These are phyloP conservation scores for Phtheirospermum japonicum DNA, from an alignment of 257 asterid genomes.

Conservation along the genomic window DNA sequence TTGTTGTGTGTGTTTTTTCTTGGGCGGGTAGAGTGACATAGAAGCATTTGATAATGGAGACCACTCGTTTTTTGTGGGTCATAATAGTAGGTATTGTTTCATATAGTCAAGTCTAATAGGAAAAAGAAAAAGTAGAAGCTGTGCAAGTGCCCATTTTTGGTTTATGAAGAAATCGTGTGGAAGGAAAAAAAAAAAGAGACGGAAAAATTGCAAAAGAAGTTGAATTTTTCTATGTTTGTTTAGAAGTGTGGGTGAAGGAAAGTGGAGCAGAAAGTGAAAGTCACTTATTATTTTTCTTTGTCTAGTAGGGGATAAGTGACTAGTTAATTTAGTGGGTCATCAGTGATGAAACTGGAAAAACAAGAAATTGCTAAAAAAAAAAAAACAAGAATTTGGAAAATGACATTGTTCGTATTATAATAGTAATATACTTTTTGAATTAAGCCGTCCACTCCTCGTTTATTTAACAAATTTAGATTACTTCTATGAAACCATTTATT, in stretches of 20 bases:
- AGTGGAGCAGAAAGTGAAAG: constrained; percentile 23
- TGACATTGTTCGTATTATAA: not conserved
- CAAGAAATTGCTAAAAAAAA: not conserved
- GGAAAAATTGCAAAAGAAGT: constrained; percentile 8
- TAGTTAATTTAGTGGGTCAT: not conserved
- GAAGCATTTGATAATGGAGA: constrained; percentile 24
- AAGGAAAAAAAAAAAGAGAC: not conserved
- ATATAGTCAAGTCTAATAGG: not conserved
- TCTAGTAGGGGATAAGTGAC: constrained; percentile 4
- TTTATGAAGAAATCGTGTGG: not conserved
- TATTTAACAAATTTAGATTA: too few relatives aligned
- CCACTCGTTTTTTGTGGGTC: constrained; percentile 27
- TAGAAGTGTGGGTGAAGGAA: constrained; percentile 18
- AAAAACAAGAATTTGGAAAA: not conserved
- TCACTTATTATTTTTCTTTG: constrained; percentile 16
- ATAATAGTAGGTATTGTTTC: constrained; percentile 10
- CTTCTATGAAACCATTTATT: too few relatives aligned
- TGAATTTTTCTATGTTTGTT: constrained; percentile 10
- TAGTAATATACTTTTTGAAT: too few relatives aligned
- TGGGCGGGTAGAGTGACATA: constrained; percentile 21
- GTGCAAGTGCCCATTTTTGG: constrained; percentile 8
- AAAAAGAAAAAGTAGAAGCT: constrained; percentile 4
- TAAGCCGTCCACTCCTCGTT: too few relatives aligned
- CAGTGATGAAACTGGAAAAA: constrained; percentile 4
- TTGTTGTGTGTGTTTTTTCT: not conserved